A percentile compares a stretch with the other conserved stretches of the same genome.
phyloP scores from a whole-genome alignment of 2,329 filamentous ascomycete genomes.

The Fusarium paranaense region DNA sequence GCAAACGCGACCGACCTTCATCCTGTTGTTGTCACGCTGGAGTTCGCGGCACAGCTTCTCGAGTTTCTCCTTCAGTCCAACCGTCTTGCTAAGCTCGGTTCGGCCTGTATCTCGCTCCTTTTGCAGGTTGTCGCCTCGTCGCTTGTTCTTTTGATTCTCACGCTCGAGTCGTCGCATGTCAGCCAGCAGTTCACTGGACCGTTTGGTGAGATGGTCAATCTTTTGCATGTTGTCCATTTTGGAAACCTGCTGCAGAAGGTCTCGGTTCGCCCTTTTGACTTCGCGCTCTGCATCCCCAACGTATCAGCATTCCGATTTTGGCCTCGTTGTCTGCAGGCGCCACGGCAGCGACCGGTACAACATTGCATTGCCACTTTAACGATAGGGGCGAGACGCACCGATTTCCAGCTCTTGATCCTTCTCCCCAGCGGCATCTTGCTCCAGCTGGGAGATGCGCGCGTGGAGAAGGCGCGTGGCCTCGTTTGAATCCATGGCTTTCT shows the following conservation, averaged over 20 bases:
- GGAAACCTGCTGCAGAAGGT: slow-evolving; percentile 86
- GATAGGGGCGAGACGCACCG: slow-evolving; percentile 66
- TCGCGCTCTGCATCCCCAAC: slow-evolving; percentile 76
- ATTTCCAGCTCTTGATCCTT: slow-evolving; percentile 98
- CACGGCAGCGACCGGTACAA: not conserved
- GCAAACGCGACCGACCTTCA: slow-evolving; percentile 75
- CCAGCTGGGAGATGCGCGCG: slow-evolving; percentile 93
- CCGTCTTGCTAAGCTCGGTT: slow-evolving; percentile 89
- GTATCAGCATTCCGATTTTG: slow-evolving; percentile 41
- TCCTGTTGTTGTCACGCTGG: slow-evolving; percentile 96
- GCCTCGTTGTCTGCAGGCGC: slow-evolving; percentile 2
- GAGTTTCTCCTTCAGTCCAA: slow-evolving; percentile 92
- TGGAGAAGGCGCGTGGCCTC: slow-evolving; percentile 93
- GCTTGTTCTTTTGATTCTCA: slow-evolving; percentile 95
- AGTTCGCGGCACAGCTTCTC: slow-evolving; percentile 96
- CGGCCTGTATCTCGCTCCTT: slow-evolving; percentile 95
- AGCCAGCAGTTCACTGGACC: slow-evolving; percentile 89
- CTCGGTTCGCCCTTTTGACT: slow-evolving; percentile 92
- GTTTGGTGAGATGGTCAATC: slow-evolving; percentile 89
- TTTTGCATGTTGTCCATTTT: slow-evolving; percentile 94
- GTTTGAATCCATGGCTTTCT: slow-evolving; percentile 85
- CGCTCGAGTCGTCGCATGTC: slow-evolving; percentile 97
- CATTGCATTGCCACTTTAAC: slow-evolving; percentile 23
- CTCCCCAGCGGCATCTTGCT: slow-evolving; percentile 91
- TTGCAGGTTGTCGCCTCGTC: slow-evolving; percentile 91